A percentile compares a stretch with the other conserved stretches of the same genome.
Evolutionary conservation across 345 rosid species (phyloP).

Genomic region (Erysimum cheiranthoides): DNA sequence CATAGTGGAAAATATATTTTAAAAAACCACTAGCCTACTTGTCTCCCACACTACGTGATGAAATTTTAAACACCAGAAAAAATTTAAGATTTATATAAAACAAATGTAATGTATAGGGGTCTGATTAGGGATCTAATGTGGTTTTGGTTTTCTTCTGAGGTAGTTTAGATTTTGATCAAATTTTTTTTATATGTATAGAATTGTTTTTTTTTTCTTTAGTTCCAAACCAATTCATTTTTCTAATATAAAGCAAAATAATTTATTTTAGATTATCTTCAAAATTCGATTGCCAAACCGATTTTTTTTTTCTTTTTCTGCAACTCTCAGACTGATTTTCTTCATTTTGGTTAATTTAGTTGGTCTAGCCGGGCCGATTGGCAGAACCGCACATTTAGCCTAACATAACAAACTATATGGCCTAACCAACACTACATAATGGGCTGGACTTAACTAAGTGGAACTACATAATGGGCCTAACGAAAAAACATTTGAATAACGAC

Average conservation of each 20-base stretch:
- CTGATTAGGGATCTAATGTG: neutral
- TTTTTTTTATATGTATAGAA: no score
- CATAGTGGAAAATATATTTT: neutral
- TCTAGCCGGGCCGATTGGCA: neutral
- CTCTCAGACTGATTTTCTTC: neutral
- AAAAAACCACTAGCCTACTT: neutral
- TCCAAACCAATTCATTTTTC: no score
- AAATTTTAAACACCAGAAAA: neutral
- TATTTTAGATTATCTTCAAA: no score
- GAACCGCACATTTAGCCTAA: neutral
- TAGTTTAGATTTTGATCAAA: neutral
- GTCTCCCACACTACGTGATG: neutral
- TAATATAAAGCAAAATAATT: no score
- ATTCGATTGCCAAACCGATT: no score
- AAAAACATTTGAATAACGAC: neutral
- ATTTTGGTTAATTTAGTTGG: no score
- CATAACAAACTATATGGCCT: conserved; percentile 1
- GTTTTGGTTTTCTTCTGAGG: neutral
- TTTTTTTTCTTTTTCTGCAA: neutral
- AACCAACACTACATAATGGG: conserved; percentile 3
- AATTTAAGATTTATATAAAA: neutral
- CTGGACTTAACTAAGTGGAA: neutral
- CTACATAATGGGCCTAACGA: conserved; percentile 16
- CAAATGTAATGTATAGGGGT: neutral
- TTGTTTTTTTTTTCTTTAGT: no score